Evolutionary conservation across 2,329 filamentous ascomycete genomes (phyloP), one percentile per base, ranked within the genome.

Genomic region (Sporothrix dimorphospora): DNA sequence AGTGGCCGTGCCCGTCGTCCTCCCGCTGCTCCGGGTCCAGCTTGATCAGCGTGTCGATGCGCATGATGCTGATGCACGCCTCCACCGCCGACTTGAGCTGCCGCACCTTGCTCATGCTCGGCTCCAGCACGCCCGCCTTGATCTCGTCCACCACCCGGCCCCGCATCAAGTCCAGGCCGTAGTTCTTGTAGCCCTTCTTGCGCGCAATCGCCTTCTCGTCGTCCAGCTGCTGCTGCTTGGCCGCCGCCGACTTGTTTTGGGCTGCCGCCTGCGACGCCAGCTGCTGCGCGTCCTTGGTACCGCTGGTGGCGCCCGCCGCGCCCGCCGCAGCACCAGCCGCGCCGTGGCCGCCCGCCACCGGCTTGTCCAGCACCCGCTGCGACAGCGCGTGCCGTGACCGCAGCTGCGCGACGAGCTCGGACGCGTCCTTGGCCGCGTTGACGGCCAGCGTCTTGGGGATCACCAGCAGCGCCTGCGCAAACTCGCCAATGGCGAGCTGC

Each of bases 171-270:
- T 99, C 97, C 72, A 99, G 86, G 68, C 96, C 96, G 82, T 99
- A 99, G 87, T 99, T 99, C 85, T 95, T 96, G 87, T 98, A 99
- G 78, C 92, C 93, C 90, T 97, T 98, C 85, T 95, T 96, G 82
- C 93, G 94, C 66, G 94, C 94, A 72, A 96, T 87, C 70, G 90
- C 90, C 87, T 97, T 97, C 82, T 96, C 94, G 78, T 97, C 92
- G 81, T 95, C 93, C 77, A 74, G 71, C 71, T 72, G 71, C 73
- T 74, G 67, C 72, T 72, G 89, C 90, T 73, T 72, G 49, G 70
- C 69, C n/a, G 70, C 59, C 3, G 70, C 67, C 59, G 70, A 59
- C 69, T 71, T 67, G 65, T 16, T 30, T 30, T 63, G 51, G 9
- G 71, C 40, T 5, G 51, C 34, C 40, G 27, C 30, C 59, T 42